Percentiles rank a stretch among this genome's conserved stretches.
phyloP scores from a whole-genome alignment of 2,329 filamentous ascomycete genomes.

The Colletotrichum lupini region DNA sequence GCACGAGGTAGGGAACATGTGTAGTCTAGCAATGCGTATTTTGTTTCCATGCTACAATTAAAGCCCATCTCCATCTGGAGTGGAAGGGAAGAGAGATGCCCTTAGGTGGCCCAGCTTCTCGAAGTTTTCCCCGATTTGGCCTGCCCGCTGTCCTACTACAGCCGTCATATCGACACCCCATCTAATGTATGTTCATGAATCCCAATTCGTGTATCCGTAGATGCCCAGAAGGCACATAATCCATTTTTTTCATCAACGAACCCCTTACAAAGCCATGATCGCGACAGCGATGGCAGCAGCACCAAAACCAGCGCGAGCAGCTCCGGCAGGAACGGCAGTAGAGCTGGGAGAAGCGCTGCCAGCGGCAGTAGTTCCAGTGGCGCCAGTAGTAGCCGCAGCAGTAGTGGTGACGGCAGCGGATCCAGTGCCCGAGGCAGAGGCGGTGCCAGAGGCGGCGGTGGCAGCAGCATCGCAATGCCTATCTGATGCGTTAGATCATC shows the following conservation, averaged over 20 bases:
- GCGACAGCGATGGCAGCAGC: constrained; percentile 31
- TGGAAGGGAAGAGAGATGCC: no score
- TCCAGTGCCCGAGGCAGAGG: background rate
- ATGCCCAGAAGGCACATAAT: background rate
- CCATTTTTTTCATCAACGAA: background rate
- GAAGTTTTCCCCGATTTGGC: no score
- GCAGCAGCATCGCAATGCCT: constrained; percentile 33
- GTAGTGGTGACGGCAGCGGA: background rate
- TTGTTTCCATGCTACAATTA: no score
- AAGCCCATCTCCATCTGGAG: no score
- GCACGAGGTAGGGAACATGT: no score
- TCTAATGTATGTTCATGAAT: background rate
- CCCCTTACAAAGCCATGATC: constrained; percentile 25
- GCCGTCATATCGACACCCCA: no score
- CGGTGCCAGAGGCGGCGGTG: background rate
- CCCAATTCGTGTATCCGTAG: background rate
- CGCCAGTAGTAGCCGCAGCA: background rate
- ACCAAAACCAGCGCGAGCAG: constrained; percentile 14
- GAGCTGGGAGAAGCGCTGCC: constrained; percentile 58
- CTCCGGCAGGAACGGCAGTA: constrained; percentile 22
- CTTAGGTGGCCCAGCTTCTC: no score
- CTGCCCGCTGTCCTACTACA: background rate
- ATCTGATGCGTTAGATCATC: background rate
- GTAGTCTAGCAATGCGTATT: no score
- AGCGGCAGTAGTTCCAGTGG: background rate